phyloP scores from a whole-genome alignment of 1,139 yeast species.

The Yamadazyma pseudoaaseri region DNA sequence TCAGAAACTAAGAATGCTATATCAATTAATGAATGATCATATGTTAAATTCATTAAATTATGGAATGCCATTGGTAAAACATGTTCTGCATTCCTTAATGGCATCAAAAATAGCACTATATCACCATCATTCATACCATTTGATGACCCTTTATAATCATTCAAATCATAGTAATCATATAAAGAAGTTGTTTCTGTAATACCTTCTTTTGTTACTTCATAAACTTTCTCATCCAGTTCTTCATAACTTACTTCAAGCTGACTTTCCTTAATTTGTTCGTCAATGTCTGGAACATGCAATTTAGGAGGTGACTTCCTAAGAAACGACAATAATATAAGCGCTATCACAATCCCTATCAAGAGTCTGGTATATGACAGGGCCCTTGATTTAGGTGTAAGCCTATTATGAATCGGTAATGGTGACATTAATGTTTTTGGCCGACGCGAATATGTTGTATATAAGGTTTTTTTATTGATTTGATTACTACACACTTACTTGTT shows the following conservation, averaged over 20 bases:
- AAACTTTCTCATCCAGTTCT: constrained; percentile 22
- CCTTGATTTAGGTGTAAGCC: constrained; percentile 13
- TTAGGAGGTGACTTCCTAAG: constrained; percentile 8
- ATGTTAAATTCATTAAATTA: constrained; percentile 80
- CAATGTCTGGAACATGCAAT: constrained; percentile 11
- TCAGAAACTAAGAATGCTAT: constrained; percentile 84
- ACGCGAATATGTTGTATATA: background rate
- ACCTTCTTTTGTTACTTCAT: constrained; percentile 40
- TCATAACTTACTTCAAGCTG: constrained; percentile 15
- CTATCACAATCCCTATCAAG: constrained; percentile 7
- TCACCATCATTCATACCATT: constrained; percentile 61
- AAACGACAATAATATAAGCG: constrained; percentile 16
- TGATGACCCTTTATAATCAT: constrained; percentile 52
- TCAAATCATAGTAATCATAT: constrained; percentile 60
- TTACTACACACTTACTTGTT: too few relatives aligned
- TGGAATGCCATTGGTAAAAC: constrained; percentile 83
- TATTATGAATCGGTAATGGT: constrained; percentile 39
- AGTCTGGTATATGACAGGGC: constrained; percentile 8
- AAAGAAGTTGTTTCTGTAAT: constrained; percentile 15
- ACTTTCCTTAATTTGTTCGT: constrained; percentile 14
- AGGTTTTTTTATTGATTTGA: background rate
- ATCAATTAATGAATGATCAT: constrained; percentile 79
- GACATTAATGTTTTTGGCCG: constrained; percentile 1
- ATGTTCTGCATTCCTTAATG: constrained; percentile 77
- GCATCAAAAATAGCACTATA: constrained; percentile 68